phyloP scores from a whole-genome alignment of 768 basidiomycete species.

The Mycena haematopus region DNA sequence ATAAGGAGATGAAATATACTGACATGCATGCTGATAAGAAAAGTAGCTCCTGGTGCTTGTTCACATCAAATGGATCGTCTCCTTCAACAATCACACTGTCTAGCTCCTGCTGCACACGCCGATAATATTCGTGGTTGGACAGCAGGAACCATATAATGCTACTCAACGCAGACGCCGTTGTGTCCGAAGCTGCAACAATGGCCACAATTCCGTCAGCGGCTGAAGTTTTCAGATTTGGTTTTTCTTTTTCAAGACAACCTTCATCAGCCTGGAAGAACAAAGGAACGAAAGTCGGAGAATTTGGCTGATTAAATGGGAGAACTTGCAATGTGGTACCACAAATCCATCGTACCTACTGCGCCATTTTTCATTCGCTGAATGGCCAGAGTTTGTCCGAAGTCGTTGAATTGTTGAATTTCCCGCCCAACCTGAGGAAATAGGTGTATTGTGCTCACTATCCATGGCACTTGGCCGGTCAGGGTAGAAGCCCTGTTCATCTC shows the following conservation, averaged over 20 bases:
- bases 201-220: conserved; percentile 46
- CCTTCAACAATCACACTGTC: conserved; percentile 34
- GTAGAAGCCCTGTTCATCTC: conserved; percentile 37
- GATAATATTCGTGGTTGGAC: conserved; percentile 34
- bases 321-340: background rate
- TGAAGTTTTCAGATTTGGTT: conserved; percentile 41
- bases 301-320: background rate
- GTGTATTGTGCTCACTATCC: conserved; percentile 2
- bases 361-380: background rate
- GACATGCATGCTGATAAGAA: conserved; percentile 41
- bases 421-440: background rate
- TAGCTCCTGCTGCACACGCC: conserved; percentile 38
- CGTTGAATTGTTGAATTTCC: background rate
- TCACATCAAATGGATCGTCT: conserved; percentile 33
- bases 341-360: background rate
- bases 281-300: background rate
- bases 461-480: conserved; percentile 42
- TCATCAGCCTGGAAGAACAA: conserved; percentile 46
- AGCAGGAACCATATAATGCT: conserved; percentile 45
- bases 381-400: background rate
- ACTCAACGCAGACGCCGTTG: conserved; percentile 32
- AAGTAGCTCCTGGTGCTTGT: background rate
- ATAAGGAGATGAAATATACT: conserved; percentile 18
- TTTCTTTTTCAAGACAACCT: conserved; percentile 30
- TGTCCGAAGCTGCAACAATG: conserved; percentile 48